Base-by-base conservation (phyloP, 75 land plant species). In the Gnetum montanum region DNA sequence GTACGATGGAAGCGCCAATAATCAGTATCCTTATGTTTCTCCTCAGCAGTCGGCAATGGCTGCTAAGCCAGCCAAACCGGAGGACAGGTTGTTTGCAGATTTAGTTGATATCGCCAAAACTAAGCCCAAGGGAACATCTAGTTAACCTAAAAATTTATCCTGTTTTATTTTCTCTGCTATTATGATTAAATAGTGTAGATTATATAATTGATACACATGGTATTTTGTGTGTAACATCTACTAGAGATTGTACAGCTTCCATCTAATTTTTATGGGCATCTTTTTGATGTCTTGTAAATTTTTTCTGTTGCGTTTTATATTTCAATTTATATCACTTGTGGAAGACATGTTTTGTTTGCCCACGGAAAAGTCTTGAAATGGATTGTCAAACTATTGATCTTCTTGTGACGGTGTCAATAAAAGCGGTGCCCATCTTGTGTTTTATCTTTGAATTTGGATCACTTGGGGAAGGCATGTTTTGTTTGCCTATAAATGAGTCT, bases 51-150 rank as follows among this genome's bases (percentile, higher is more conserved):
- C 55, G 3, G 16, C 37, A 22, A 15, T 53, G 13, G 36, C 77
- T 1, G 64, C 16, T 20, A 84, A 68, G 52, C 75, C 74, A 36
- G 12, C 51, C 8, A 84, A 76, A 46, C 72, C 80, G 6, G 88
- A 84, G 60, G 88, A 84, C 52, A 77, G 68, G 59, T 54, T 84
- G 30, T 84, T 84, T 57, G 78, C 80, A 3, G 84, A 84, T 54
- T 76, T 84, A 28, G 84, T 84, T 38, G 64, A 65, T 61, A 61
- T 84, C n/a, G 75, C 80, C 22, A 84, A 70, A 57, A 22, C 78
- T 1, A 84, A 76, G 43, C 52, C 67, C 1, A 72, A 76, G 51
- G 15, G 67, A 18, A 41, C 61, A 26, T 26, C 62, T 20, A 60
- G 60, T 27, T 62, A 53, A n/a, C 60, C 43, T 43, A 70, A 70